A percentile compares a stretch with the other conserved stretches of the same genome.
Evolutionary conservation across 345 rosid species (phyloP).

Genomic region (Luvunga scandens): DNA sequence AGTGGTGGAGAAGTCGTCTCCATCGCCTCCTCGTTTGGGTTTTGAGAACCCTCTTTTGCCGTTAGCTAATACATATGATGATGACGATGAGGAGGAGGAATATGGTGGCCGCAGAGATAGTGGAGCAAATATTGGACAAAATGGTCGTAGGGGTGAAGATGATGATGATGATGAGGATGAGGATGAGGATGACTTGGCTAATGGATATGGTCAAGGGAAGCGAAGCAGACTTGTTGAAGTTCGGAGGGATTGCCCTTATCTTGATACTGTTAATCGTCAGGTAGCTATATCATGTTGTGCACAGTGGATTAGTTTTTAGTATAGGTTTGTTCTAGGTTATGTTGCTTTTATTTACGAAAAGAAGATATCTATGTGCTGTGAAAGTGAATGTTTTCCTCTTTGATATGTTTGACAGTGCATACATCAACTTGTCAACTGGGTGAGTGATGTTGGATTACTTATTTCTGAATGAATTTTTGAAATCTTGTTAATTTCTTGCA

Average conservation of each 20-base stretch:
- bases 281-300: constrained; percentile 26
- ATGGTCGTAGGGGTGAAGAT: constrained; percentile 28
- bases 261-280: constrained; percentile 99
- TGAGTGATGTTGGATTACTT: neutral
- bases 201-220: constrained; percentile 34
- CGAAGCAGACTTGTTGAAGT: constrained; percentile 60
- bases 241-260: constrained; percentile 94
- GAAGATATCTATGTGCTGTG: neutral
- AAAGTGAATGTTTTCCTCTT: neutral
- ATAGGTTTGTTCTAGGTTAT: neutral
- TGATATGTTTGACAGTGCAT: neutral
- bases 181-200: constrained; percentile 29
- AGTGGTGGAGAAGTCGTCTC: constrained; percentile 31
- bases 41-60: constrained; percentile 67
- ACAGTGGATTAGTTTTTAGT: neutral
- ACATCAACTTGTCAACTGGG: neutral
- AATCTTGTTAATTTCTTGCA: constrained; percentile 22
- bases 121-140: constrained; percentile 5
- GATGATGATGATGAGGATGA: constrained; percentile 17
- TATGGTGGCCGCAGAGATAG: constrained; percentile 9
- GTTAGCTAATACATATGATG: constrained; percentile 53
- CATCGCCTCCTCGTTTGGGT: constrained; percentile 38
- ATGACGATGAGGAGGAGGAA: constrained; percentile 67
- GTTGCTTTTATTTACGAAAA: neutral
- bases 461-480: neutral